phyloP scores from a whole-genome alignment of 164 flowering plant genomes.

The Cinnamomum chago region DNA sequence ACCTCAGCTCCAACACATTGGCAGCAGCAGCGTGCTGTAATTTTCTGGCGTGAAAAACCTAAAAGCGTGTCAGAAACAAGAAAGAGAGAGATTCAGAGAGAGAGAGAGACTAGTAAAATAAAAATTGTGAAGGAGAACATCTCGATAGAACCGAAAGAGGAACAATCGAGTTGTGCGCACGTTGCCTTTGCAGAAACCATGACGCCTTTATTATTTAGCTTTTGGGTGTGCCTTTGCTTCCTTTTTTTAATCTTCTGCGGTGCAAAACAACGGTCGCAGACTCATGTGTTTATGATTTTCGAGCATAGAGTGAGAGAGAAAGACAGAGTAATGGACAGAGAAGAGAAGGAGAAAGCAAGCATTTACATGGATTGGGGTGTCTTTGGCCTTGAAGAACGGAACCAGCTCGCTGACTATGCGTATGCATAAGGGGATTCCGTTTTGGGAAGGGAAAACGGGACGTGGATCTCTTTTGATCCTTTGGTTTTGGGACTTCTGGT shows the following conservation, averaged over 20 bases:
- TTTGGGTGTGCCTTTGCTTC: not conserved
- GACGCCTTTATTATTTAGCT: slow-evolving; percentile 6
- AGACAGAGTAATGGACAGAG: not conserved
- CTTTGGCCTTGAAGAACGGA: not conserved
- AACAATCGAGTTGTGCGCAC: slow-evolving; percentile 17
- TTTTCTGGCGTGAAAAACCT: slow-evolving; percentile 7
- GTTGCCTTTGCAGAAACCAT: slow-evolving; percentile 13
- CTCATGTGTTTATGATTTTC: not conserved
- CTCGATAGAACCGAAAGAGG: slow-evolving; percentile 16
- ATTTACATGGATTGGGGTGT: not conserved
- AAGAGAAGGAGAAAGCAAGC: not conserved
- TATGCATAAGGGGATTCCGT: not conserved
- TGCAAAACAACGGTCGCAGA: not conserved
- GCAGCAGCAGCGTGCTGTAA: slow-evolving; percentile 1
- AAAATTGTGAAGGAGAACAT: not conserved
- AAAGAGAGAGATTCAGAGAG: not conserved
- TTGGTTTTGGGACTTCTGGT: not conserved
- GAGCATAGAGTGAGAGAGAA: not conserved
- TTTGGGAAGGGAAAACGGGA: not conserved
- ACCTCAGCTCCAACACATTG: not conserved
- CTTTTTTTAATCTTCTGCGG: not conserved
- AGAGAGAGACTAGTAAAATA: too few relatives aligned
- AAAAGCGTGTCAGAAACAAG: not conserved
- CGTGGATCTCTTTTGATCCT: not conserved
- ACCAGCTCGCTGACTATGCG: not conserved